Percentiles rank a stretch among this genome's conserved stretches.
phyloP scores from a whole-genome alignment of 2,329 filamentous ascomycete genomes.

The Exophiala xenobiotica region DNA sequence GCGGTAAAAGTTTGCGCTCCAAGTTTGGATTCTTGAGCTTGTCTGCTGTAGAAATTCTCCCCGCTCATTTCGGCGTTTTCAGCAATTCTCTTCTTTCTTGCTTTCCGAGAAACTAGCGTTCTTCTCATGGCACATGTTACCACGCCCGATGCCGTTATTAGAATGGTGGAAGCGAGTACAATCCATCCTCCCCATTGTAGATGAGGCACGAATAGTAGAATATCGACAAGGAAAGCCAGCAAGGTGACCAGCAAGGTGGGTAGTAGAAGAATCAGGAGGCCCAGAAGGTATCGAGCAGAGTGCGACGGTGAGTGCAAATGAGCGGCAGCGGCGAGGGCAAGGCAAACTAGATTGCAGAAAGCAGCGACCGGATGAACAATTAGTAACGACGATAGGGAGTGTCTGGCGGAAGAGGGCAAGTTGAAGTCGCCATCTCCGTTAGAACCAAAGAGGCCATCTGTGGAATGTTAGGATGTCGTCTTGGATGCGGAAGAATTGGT shows the following conservation, averaged over 20 bases:
- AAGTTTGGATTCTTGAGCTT: slow-evolving; percentile 38
- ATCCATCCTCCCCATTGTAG: slow-evolving; percentile 93
- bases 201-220: slow-evolving; percentile 91
- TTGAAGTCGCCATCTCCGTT: slow-evolving; percentile 55
- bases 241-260: slow-evolving; percentile 80
- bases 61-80: slow-evolving; percentile 98
- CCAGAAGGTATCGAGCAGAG: slow-evolving; percentile 82
- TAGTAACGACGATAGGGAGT: slow-evolving; percentile 79
- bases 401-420: slow-evolving; percentile 63
- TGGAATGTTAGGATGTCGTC: slow-evolving; percentile 16
- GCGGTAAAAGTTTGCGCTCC: slow-evolving; percentile 47
- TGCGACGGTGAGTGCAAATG: slow-evolving; percentile 88
- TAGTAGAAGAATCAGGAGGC: slow-evolving; percentile 80
- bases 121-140: slow-evolving; percentile 94
- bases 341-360: slow-evolving; percentile 79
- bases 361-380: slow-evolving; percentile 92
- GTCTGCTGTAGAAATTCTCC: slow-evolving; percentile 79
- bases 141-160: slow-evolving; percentile 77
- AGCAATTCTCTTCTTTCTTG: slow-evolving; percentile 85
- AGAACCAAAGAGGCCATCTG: slow-evolving; percentile 51
- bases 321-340: slow-evolving; percentile 73
- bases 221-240: slow-evolving; percentile 87
- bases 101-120: slow-evolving; percentile 85
- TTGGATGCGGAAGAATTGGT: slow-evolving; percentile 19
- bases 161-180: slow-evolving; percentile 81